Base-by-base conservation (phyloP, 345 rosid genomes). In the Eucalyptus cloeziana region DNA sequence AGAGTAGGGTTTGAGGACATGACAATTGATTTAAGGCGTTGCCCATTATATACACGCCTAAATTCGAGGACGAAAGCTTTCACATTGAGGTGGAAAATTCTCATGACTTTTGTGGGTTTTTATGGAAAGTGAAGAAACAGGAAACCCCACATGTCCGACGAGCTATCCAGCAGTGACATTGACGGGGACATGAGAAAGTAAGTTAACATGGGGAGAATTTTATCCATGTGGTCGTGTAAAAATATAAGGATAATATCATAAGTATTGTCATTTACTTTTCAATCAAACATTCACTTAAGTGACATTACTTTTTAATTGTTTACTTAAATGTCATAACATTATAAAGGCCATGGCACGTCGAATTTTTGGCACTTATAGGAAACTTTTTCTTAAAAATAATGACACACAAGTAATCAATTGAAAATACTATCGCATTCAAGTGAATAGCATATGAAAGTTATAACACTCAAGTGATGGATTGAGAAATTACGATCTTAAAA, bases 381-480 rank as follows among this genome's bases (percentile, higher is more conserved):
- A 40, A 40, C 14, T 4, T 3, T 21, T 37, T 76, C n/a, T 76
- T 24, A 25, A 21, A 21, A 76, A 7, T 19, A 10, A 40, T 5
- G 14, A 3, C 8, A 76, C 27, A 10, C 5, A 76, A 21, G 7
- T 76, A 13, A 40, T 33, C 2, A 17, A 69, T 33, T 33, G 2
- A 33, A 33, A 40, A 37, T 11, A 2, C 21, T 10, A 5, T 40
- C 15, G 2, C 7, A 21, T 40, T 40, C 4, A 5, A 33, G 17
- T 64, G 5, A 56, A 56, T 56, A 0, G 0, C 5, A 56, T 56
- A 56, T 0, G 6, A 10, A 76, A 76, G 0, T 76, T 40, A 40
- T 2, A 0, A 4, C 2, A 76, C 2, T 40, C 8, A 21, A 3
- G 1, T 10, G 3, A 22, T 3, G 0, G 25, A 52, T 52, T 52